Percentiles rank a stretch among this genome's conserved stretches.
These are phyloP conservation scores for Trichophyton verrucosum DNA, from an alignment of 2,329 filamentous ascomycete species.

Conservation along the genomic window DNA sequence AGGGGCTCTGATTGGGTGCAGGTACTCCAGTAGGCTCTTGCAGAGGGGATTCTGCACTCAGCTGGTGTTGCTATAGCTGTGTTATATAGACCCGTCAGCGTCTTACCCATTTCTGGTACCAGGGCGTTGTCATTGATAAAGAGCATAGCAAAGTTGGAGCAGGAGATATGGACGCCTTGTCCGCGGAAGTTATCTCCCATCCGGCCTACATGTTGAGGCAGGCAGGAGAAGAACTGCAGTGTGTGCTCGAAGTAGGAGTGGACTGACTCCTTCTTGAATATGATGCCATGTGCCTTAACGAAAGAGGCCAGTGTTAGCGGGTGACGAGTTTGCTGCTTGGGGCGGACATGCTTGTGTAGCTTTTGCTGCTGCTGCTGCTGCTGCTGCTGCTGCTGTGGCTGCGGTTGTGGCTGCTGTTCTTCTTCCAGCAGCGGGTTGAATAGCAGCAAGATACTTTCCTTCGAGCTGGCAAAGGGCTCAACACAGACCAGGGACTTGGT, in stretches of 20 bases:
- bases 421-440: slow-evolving; percentile 38
- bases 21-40: background rate
- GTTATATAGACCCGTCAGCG: background rate
- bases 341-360: background rate
- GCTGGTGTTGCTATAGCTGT: background rate
- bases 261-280: slow-evolving; percentile 31
- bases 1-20: background rate
- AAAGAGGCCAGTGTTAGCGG: slow-evolving; percentile 20
- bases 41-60: background rate
- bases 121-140: background rate
- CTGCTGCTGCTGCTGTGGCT: background rate
- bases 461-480: slow-evolving; percentile 43
- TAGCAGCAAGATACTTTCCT: slow-evolving; percentile 44
- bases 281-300: slow-evolving; percentile 41
- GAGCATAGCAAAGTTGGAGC: slow-evolving; percentile 35
- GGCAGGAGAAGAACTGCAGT: slow-evolving; percentile 31
- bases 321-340: slow-evolving; percentile 17
- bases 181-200: slow-evolving; percentile 40
- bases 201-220: slow-evolving; percentile 38
- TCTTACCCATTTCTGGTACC: background rate
- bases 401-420: background rate
- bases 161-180: slow-evolving; percentile 43
- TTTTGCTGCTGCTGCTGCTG: background rate
- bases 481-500: slow-evolving; percentile 45
- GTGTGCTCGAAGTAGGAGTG: slow-evolving; percentile 29